These are phyloP conservation scores for Cyberlindnera mrakii DNA, from an alignment of 805 yeast genomes.

Conservation along the genomic window DNA sequence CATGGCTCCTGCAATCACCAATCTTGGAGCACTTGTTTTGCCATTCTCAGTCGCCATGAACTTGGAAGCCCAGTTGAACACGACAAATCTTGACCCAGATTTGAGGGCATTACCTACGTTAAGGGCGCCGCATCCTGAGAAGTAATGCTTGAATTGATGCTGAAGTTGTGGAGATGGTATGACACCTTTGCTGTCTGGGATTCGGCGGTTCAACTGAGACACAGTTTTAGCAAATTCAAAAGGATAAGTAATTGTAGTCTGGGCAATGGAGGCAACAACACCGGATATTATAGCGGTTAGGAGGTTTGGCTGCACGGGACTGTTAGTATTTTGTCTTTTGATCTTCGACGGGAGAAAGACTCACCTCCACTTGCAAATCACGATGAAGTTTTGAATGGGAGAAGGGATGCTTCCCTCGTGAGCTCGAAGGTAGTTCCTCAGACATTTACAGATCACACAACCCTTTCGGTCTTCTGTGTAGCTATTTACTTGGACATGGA, in stretches of 20 bases:
- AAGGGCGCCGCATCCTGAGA: conserved; percentile 67
- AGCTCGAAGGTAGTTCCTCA: conserved; percentile 4
- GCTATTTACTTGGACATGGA: no score
- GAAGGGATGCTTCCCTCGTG: neutral
- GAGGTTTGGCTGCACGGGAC: conserved; percentile 30
- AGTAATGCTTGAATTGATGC: conserved; percentile 30
- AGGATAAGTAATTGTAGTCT: conserved; percentile 63
- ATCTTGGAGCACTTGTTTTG: conserved; percentile 70
- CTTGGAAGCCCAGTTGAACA: conserved; percentile 69
- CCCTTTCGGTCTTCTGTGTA: no score
- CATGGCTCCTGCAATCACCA: conserved; percentile 77
- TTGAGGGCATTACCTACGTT: conserved; percentile 71
- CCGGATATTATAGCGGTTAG: conserved; percentile 57
- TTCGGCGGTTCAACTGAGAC: conserved; percentile 47
- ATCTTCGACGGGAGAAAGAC: neutral
- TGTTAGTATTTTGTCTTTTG: neutral
- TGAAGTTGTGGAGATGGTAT: conserved; percentile 17
- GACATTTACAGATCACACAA: neutral
- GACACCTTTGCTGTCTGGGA: conserved; percentile 27
- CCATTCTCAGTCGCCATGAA: conserved; percentile 54
- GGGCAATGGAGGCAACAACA: conserved; percentile 54
- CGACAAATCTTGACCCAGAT: conserved; percentile 64
- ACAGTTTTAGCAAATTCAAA: conserved; percentile 66
- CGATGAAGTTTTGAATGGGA: conserved; percentile 8
- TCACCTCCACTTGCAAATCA: conserved; percentile 16